Evolutionary conservation across 2,329 filamentous ascomycete species (phyloP).

Genomic region (Clonostachys sp.): DNA sequence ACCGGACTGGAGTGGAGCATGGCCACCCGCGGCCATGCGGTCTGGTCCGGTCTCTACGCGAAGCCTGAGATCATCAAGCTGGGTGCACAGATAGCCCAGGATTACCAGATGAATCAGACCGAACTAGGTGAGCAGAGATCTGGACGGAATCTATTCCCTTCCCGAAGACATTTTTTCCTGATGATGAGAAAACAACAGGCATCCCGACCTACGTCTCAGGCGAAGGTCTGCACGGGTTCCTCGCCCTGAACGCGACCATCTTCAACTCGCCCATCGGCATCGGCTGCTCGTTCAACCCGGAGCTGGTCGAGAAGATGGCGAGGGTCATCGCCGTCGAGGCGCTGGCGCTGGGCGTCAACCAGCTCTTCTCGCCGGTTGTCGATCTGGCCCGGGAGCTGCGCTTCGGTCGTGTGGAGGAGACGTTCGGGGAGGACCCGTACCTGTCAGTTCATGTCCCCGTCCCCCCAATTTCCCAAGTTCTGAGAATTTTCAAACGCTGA

Average conservation of each 20-base stretch:
- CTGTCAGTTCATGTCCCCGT: slow-evolving; percentile 31
- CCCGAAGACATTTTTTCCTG: too few relatives aligned
- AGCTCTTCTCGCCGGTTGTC: slow-evolving; percentile 66
- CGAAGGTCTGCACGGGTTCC: slow-evolving; percentile 70
- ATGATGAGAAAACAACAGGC: slow-evolving; percentile 34
- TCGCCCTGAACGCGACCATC: slow-evolving; percentile 69
- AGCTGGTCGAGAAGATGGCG: slow-evolving; percentile 62
- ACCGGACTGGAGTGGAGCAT: slow-evolving; percentile 65
- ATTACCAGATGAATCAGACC: slow-evolving; percentile 55
- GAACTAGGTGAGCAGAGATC: slow-evolving; percentile 16
- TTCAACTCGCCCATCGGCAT: slow-evolving; percentile 75
- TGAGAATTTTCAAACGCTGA: background rate
- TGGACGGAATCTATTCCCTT: too few relatives aligned
- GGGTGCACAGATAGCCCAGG: slow-evolving; percentile 61
- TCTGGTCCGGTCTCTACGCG: slow-evolving; percentile 68
- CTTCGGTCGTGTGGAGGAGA: slow-evolving; percentile 72
- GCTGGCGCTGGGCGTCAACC: slow-evolving; percentile 64
- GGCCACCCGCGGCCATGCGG: slow-evolving; percentile 59
- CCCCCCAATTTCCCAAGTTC: background rate
- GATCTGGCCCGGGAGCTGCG: slow-evolving; percentile 69
- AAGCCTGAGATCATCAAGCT: slow-evolving; percentile 58
- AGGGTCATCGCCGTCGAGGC: slow-evolving; percentile 61
- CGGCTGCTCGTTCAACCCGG: slow-evolving; percentile 66
- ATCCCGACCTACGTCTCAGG: slow-evolving; percentile 72
- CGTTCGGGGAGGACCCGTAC: slow-evolving; percentile 64